Conservation (phyloP, 78 protist species). For the Cavenderia fasciculata region DNA sequence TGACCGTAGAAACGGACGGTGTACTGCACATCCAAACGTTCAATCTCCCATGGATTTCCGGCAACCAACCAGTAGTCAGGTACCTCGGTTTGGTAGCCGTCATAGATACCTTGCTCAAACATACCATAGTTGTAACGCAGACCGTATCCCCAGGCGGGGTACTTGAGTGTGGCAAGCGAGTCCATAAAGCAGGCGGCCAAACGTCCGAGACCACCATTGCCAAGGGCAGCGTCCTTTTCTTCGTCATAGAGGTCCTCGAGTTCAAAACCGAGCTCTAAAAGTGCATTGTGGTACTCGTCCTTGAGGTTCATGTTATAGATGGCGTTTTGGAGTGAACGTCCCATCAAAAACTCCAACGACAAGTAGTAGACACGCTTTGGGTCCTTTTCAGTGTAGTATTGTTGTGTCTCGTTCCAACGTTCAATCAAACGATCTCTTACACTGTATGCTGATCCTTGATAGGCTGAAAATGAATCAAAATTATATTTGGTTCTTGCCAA, state of each 20-base stretch:
- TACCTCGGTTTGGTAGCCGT: slow-evolving; percentile 92
- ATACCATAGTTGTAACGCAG: slow-evolving; percentile 96
- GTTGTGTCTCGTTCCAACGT: slow-evolving; percentile 85
- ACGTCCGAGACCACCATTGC: slow-evolving; percentile 98
- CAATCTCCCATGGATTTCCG: slow-evolving; percentile 96
- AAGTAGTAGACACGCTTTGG: slow-evolving; percentile 94
- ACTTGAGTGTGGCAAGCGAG: slow-evolving; percentile 93
- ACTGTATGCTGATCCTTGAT: slow-evolving; percentile 86
- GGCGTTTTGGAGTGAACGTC: slow-evolving; percentile 91
- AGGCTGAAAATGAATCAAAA: slow-evolving; percentile 78
- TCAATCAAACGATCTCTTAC: slow-evolving; percentile 88
- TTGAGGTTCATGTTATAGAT: slow-evolving; percentile 85
- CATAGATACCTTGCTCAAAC: slow-evolving; percentile 93
- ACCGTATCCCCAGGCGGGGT: slow-evolving; percentile 94
- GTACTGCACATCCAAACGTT: slow-evolving; percentile 85
- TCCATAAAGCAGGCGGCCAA: slow-evolving; percentile 95
- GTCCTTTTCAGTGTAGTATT: slow-evolving; percentile 64
- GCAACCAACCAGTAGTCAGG: slow-evolving; percentile 94
- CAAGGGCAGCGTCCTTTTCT: slow-evolving; percentile 98
- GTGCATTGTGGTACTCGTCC: slow-evolving; percentile 82
- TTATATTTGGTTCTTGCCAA: slow-evolving; percentile 85
- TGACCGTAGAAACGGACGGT: slow-evolving; percentile 88
- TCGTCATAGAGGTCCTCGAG: slow-evolving; percentile 87
- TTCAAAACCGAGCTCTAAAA: slow-evolving; percentile 76
- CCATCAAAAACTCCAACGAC: slow-evolving; percentile 94